Evolutionary conservation across 257 asterid genomes (phyloP).

Genomic region (Solanum sitiens): DNA sequence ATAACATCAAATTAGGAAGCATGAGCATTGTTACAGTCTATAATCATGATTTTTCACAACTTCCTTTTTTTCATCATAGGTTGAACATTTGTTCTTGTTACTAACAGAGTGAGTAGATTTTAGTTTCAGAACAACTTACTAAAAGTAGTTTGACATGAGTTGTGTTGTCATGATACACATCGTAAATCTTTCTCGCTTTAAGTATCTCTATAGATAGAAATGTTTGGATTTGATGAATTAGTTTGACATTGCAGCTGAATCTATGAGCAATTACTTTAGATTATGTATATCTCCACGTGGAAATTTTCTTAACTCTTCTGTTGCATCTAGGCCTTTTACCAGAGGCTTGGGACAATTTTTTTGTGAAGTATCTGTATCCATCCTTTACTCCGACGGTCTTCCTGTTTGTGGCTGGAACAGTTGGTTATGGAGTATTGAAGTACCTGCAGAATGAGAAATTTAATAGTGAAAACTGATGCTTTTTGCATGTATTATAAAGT

Average conservation of each 20-base stretch:
- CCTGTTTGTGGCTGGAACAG: constrained; percentile 87
- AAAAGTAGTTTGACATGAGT: neutral
- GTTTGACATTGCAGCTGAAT: neutral
- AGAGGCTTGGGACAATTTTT: constrained; percentile 72
- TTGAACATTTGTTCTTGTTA: neutral
- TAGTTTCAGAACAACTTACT: neutral
- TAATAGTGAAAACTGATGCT: constrained; percentile 23
- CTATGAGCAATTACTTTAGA: neutral
- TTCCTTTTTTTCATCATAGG: neutral
- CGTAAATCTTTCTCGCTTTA: neutral
- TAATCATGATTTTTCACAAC: neutral
- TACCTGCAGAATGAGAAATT: constrained; percentile 63
- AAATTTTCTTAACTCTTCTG: neutral
- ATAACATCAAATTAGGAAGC: neutral
- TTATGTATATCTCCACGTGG: neutral
- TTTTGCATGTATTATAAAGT: neutral
- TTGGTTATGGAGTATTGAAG: constrained; percentile 63
- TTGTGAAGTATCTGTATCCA: constrained; percentile 85
- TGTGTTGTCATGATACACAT: neutral
- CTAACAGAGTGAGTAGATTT: neutral
- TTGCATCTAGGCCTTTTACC: constrained; percentile 71
- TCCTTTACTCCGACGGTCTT: constrained; percentile 88
- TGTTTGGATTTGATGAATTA: neutral
- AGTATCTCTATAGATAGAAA: neutral
- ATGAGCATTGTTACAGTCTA: neutral